Conservation (phyloP, 345 rosid genomes). For the Arabidopsis arenosa region DNA sequence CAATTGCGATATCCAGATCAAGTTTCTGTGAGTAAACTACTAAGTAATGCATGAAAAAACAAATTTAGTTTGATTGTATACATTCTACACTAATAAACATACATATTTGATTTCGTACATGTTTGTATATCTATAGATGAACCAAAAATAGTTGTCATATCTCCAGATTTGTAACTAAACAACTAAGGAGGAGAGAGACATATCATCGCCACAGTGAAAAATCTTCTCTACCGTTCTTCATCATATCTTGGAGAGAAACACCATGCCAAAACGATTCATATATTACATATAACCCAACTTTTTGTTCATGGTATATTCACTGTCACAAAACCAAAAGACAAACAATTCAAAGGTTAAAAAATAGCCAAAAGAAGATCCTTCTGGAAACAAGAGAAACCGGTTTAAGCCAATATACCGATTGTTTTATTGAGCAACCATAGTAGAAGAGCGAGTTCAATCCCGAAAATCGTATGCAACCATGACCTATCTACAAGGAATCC, state of each 20-base stretch:
- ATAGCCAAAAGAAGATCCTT: conserved; percentile 8
- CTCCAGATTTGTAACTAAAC: conserved; percentile 18
- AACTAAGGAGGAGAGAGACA: conserved; percentile 17
- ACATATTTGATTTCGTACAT: neutral
- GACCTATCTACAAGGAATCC: conserved; percentile 89
- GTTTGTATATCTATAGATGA: conserved; percentile 20
- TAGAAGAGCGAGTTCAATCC: conserved; percentile 73
- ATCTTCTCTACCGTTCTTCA: conserved; percentile 12
- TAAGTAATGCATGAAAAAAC: too few species aligned
- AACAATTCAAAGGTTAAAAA: conserved; percentile 16
- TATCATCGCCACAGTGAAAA: conserved; percentile 15
- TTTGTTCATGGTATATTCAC: conserved; percentile 44
- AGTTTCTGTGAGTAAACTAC: neutral
- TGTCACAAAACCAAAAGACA: conserved; percentile 27
- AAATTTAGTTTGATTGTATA: too few species aligned
- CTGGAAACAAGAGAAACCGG: neutral
- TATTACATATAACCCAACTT: neutral
- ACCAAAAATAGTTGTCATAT: conserved; percentile 19
- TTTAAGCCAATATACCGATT: conserved; percentile 53
- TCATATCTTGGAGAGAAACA: conserved; percentile 20
- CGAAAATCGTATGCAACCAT: conserved; percentile 84
- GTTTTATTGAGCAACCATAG: conserved; percentile 96
- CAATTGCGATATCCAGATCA: conserved; percentile 2
- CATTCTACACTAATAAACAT: too few species aligned
- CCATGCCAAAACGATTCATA: conserved; percentile 28